phyloP scores from a whole-genome alignment of 1,284 basidiomycete species.

The Cerioporus squamosus region DNA sequence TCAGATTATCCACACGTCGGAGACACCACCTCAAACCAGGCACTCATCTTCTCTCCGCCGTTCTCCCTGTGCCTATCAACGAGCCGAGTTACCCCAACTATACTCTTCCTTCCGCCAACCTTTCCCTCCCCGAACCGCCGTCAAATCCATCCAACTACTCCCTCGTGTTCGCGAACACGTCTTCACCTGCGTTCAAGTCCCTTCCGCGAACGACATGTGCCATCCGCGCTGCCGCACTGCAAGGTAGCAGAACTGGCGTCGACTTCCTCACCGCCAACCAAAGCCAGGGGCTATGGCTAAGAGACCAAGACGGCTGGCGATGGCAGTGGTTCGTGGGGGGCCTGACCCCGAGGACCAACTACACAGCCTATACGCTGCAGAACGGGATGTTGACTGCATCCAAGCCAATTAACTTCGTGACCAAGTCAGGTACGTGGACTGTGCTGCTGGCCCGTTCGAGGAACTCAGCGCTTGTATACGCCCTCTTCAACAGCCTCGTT shows the following conservation, averaged over 20 bases:
- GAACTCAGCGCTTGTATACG: not conserved
- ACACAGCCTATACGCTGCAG: conserved; percentile 66
- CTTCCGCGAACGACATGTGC: conserved; percentile 66
- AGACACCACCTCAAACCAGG: conserved; percentile 78
- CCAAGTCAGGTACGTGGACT: conserved; percentile 63
- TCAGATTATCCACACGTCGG: conserved; percentile 64
- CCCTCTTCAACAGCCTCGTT: conserved; percentile 55
- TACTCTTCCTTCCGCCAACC: conserved; percentile 67
- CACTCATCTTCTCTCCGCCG: conserved; percentile 76
- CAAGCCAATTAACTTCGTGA: conserved; percentile 67
- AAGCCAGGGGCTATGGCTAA: conserved; percentile 56
- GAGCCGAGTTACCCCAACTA: conserved; percentile 80
- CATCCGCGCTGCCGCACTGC: conserved; percentile 39
- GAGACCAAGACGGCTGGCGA: conserved; percentile 62
- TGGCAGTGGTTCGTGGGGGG: conserved; percentile 67
- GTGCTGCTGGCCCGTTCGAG: not conserved
- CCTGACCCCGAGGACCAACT: conserved; percentile 67
- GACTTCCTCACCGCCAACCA: conserved; percentile 12
- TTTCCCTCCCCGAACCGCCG: conserved; percentile 46
- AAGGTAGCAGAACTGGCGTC: conserved; percentile 13
- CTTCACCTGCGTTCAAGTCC: conserved; percentile 41
- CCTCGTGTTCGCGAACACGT: conserved; percentile 55
- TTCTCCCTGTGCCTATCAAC: conserved; percentile 31
- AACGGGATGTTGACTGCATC: conserved; percentile 53
- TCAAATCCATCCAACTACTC: conserved; percentile 52